Evolutionary conservation across 495 filamentous ascomycete genomes (phyloP), one percentile per base, ranked within the genome.

Genomic region (Patellaria atrata): DNA sequence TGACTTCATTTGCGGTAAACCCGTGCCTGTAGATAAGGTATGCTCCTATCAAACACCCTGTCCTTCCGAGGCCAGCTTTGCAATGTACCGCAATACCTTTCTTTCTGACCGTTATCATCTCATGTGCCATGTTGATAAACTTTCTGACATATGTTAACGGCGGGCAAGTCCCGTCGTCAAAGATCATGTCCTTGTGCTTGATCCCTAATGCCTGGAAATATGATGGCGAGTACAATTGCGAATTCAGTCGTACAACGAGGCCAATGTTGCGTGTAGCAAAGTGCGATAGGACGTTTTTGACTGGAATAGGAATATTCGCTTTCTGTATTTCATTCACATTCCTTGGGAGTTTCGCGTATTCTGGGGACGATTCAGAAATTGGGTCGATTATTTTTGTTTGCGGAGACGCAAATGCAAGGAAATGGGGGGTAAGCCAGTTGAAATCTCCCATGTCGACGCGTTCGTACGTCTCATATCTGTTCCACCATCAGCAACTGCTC

Each of bases 1-100:
- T 99, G 46, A 94, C 71, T 57, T 99, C 89, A 53, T 94, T 94
- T 22, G 91, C 89, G 1, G 87, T 96, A 53, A 96, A 99, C n/a
- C 84, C 91, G 59, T 96, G 76, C 35, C 85, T 69, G 60, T 99
- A 99, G 48, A 99, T 94, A 18, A 99, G 66, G 56, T 99, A 96
- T 20, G 89, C 89, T 33, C 89, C 89, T 47, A 99, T 96, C 34
- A 99, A 61, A 54, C 89, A 96, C 2, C 83, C 89, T 2, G 89
- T 99, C 6, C 89, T 77, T n/a, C 89, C 89, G 5, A 99, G 70
- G 3, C 89, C 89, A 33, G 89, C 89, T 60, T 96, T 99, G 67
- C 89, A 99, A 57, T 99, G 89, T 4, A 99, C 89, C 0, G 91
- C 89, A 35, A 99, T 93, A 14, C 77, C 76, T 60, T 79, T 79